phyloP scores from a whole-genome alignment of 352 stramenopile genomes.

The Pythium dissotocum region DNA sequence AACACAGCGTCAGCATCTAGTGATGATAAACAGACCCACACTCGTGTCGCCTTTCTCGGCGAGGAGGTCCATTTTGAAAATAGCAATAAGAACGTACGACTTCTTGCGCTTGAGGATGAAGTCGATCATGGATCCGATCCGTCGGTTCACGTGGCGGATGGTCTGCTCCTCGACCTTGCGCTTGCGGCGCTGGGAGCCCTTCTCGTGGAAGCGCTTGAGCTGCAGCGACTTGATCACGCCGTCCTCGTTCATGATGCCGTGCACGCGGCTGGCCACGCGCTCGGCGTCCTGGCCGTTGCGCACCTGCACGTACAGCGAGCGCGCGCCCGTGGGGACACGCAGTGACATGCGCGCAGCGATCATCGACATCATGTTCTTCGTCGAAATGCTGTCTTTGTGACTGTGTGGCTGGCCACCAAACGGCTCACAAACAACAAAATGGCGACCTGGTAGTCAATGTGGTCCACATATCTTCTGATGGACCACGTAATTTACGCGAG shows the following conservation, averaged over 20 bases:
- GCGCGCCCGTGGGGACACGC: conserved; percentile 19
- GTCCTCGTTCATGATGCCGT: conserved; percentile 75
- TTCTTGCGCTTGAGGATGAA: conserved; percentile 85
- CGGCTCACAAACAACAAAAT: not conserved
- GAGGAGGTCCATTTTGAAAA: no score
- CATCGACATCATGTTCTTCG: conserved; percentile 22
- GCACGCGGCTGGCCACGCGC: conserved; percentile 55
- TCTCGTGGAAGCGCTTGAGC: conserved; percentile 81
- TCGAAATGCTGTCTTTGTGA: not conserved
- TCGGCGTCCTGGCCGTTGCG: conserved; percentile 48
- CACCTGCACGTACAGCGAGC: conserved; percentile 60
- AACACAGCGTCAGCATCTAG: not conserved
- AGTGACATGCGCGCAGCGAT: conserved; percentile 22
- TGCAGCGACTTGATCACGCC: conserved; percentile 71
- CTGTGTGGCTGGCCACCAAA: conserved; percentile 6
- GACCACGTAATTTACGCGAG: not conserved
- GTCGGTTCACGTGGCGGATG: conserved; percentile 80
- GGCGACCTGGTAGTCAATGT: conserved; percentile 17
- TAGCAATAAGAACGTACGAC: conserved; percentile 44
- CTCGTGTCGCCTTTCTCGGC: no score
- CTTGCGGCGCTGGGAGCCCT: conserved; percentile 82
- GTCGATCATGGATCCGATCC: conserved; percentile 83
- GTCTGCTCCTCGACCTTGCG: conserved; percentile 77
- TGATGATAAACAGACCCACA: no score
- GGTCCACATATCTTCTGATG: not conserved